Base-by-base conservation (phyloP, 2,329 filamentous ascomycete species). In the Talaromyces sp. region DNA sequence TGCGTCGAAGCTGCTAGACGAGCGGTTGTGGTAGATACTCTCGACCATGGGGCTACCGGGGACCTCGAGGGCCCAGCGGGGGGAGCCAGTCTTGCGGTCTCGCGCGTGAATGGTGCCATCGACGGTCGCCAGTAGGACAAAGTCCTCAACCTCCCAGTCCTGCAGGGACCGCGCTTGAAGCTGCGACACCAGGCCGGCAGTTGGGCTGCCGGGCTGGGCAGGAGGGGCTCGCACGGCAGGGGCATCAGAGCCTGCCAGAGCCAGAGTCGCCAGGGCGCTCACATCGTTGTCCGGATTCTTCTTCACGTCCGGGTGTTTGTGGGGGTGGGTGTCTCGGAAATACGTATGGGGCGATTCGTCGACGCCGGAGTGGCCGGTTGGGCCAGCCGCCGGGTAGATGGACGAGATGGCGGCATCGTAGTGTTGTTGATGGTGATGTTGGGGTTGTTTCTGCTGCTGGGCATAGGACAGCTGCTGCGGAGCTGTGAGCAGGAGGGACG, bases 131-230 rank as follows among this genome's bases (percentile, higher is more conserved):
- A 99, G 84, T 83, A 99, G 91, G 81, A 98, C 91, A 86, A 97
- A 96, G 84, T 98, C 93, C 91, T 98, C 93, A 81, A 97, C 93
- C 90, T 97, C 92, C 93, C 93, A 98, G 82, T 97, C 93, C 86
- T 93, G 89, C 85, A 98, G 84, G 84, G 89, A 96, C 87, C 93
- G 93, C 93, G 92, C 93, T 89, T 84, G 84, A 76, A 91, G 89
- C 88, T 88, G 90, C 90, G 90, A 88, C 82, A 89, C 85, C 78
- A 90, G 82, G 71, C 87, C 87, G 76, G 84, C 82, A 76, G 83
- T 81, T 61, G 79, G 78, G 74, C 83, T 84, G 79, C 84, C 85
- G 75, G 82, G 81, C 80, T 86, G 85, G 84, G 86, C 87, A 86
- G 86, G 86, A 86, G 90, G 91, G 91, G 92, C 93, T 96, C 91